These are phyloP conservation scores for Lactarius hatsudake DNA, from an alignment of 768 basidiomycete species.

Conservation along the genomic window DNA sequence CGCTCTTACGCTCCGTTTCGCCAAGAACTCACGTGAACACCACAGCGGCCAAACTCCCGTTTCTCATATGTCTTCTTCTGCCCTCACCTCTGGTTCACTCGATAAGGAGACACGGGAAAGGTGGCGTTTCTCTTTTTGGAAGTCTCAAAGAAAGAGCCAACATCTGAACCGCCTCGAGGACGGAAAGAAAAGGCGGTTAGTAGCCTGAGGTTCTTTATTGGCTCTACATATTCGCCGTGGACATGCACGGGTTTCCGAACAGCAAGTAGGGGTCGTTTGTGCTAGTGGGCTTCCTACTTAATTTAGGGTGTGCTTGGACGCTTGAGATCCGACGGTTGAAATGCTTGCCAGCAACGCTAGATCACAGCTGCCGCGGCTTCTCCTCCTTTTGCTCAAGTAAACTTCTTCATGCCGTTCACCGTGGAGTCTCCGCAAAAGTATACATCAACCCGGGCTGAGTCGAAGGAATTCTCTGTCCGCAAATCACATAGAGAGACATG, in stretches of 20 bases:
- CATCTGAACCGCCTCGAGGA: background rate
- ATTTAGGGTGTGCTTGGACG: too few species aligned
- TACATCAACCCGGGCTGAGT: too few species aligned
- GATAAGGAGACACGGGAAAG: background rate
- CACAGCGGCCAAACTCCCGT: background rate
- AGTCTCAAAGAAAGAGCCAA: background rate
- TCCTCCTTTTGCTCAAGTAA: background rate
- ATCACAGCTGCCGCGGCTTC: too few species aligned
- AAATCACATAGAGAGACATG: too few species aligned
- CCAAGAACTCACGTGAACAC: background rate
- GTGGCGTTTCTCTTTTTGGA: background rate
- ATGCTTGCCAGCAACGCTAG: too few species aligned
- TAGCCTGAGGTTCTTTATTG: background rate
- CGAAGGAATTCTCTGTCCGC: too few species aligned
- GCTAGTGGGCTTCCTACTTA: background rate
- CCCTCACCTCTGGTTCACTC: background rate
- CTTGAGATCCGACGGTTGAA: background rate
- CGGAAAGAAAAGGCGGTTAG: background rate
- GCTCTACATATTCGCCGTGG: background rate
- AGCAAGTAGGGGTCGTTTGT: background rate
- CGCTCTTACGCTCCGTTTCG: background rate
- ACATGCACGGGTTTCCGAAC: too few species aligned
- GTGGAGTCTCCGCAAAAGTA: too few species aligned
- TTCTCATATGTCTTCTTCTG: background rate
- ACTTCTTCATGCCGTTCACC: background rate